Base-by-base conservation (phyloP, 2,329 filamentous ascomycete species). In the Bipolaris bicolor region DNA sequence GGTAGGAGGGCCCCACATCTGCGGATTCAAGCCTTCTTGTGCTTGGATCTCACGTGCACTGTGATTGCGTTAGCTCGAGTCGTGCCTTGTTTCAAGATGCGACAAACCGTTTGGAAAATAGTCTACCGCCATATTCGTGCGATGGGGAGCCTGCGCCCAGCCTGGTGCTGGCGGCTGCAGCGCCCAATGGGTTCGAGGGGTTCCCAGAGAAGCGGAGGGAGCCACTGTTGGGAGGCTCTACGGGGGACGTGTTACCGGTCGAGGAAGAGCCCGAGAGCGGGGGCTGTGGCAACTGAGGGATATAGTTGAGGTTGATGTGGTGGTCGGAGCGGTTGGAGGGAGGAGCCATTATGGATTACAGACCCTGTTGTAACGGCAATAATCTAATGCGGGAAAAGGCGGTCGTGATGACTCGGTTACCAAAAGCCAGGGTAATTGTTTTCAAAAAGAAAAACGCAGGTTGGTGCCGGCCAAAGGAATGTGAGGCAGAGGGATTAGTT, bases 21-120 rank as follows among this genome's bases (percentile, higher is more conserved):
- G 84, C 72, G 83, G 88, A 74, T 82, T 81, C 48, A 97, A 84
- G 49, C 93, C 93, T 84, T 98, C 94, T 80, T 97, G 93, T 52
- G 93, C 93, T 81, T 98, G 94, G 61, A 98, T 97, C 78, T 99
- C 95, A 76, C 95, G 87, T 65, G 95, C 93, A 74, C 94, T 97
- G 70, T 60, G 48, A 58, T 64, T 55, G 65, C 29, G 67, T 76
- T 71, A 76, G 73, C 67, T 52, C 65, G 48, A 62, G 58, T 60
- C 48, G 55, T 61, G 58, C 46, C 55, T 55, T 67, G 70, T 74
- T 74, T 64, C 68, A 73, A 61, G 57, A 58, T 66, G 63, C 57
- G 64, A 81, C 88, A 73, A 86, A 97, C 92, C 95, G 88, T 82
- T 98, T 98, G 62, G 92, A 92, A 79, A 90, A 97, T 58, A 98